A percentile compares a stretch with the other conserved stretches of the same genome.
These are phyloP conservation scores for Sindora glabra DNA, from an alignment of 306 rosid genomes.

Conservation along the genomic window DNA sequence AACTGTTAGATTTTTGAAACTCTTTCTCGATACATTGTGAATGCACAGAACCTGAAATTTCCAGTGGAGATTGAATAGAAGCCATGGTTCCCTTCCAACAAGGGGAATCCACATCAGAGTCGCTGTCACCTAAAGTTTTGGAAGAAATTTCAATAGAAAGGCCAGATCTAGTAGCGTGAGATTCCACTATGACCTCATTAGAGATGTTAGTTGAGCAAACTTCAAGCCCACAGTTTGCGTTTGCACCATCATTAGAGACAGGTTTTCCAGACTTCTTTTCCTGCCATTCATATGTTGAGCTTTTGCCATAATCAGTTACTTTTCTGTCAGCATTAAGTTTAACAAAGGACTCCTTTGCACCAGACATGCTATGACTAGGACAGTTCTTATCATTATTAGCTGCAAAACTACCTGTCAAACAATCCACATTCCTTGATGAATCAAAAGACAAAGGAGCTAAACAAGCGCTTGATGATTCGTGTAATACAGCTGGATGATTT, in stretches of 20 bases:
- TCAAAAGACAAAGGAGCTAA: not conserved
- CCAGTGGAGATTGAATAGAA: slow-evolving; percentile 17
- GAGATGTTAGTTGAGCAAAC: not conserved
- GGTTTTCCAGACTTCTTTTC: not conserved
- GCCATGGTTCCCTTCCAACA: slow-evolving; percentile 50
- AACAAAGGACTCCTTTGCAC: not conserved
- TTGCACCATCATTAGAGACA: not conserved
- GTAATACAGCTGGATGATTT: not conserved
- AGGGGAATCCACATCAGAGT: slow-evolving; percentile 62
- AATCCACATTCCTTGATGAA: not conserved
- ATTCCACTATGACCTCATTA: not conserved
- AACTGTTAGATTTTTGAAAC: slow-evolving; percentile 26
- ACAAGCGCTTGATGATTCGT: not conserved
- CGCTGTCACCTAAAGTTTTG: slow-evolving; percentile 25
- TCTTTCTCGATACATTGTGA: slow-evolving; percentile 21
- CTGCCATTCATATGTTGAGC: not conserved
- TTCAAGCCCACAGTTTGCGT: not conserved
- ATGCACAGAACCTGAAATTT: slow-evolving; percentile 22
- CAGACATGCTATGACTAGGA: not conserved
- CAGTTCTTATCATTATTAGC: not conserved
- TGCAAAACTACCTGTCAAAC: not conserved
- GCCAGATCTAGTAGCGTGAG: not conserved
- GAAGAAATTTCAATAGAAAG: slow-evolving; percentile 6
- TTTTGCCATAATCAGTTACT: not conserved
- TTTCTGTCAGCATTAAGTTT: not conserved